phyloP scores from a whole-genome alignment of 2,329 filamentous ascomycete genomes.

The Arachnopeziza araneosa region DNA sequence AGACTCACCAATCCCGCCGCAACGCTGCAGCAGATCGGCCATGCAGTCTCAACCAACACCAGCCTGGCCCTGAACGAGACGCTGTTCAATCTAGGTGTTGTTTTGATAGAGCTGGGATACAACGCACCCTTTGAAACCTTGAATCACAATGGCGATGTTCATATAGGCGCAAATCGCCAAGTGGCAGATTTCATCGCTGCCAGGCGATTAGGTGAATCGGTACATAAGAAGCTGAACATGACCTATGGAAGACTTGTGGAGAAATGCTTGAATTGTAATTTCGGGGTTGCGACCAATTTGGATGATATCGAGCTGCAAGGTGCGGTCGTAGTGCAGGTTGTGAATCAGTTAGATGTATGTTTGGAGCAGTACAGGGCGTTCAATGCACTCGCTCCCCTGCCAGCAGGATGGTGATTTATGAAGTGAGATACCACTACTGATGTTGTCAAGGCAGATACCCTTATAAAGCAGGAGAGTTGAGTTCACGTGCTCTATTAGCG shows the following conservation, averaged over 20 bases:
- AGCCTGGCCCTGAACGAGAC: too few species aligned
- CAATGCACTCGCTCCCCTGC: too few species aligned
- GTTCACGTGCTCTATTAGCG: too few species aligned
- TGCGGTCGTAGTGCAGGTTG: slow-evolving; percentile 3
- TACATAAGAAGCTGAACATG: slow-evolving; percentile 3
- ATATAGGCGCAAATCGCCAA: background rate
- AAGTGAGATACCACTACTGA: too few species aligned
- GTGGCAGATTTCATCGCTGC: slow-evolving; percentile 2
- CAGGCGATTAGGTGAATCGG: slow-evolving; percentile 1
- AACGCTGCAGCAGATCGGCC: too few species aligned
- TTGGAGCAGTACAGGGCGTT: slow-evolving; percentile 1
- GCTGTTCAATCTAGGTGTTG: too few species aligned
- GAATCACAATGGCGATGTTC: background rate
- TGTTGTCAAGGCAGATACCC: too few species aligned
- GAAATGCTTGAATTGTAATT: slow-evolving; percentile 10
- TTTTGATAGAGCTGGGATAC: slow-evolving; percentile 3
- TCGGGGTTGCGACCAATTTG: slow-evolving; percentile 3
- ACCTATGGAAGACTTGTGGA: slow-evolving; percentile 7
- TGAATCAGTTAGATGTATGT: slow-evolving; percentile 8
- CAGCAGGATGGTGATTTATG: too few species aligned
- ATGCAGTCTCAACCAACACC: too few species aligned
- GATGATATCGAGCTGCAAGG: slow-evolving; percentile 4
- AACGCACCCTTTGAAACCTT: slow-evolving; percentile 2
- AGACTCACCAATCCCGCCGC: too few species aligned
- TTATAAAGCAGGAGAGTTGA: too few species aligned